Evolutionary conservation across 176 grass and related monocot genomes (phyloP).

Genomic region (Hsuehochloa calcarea): DNA sequence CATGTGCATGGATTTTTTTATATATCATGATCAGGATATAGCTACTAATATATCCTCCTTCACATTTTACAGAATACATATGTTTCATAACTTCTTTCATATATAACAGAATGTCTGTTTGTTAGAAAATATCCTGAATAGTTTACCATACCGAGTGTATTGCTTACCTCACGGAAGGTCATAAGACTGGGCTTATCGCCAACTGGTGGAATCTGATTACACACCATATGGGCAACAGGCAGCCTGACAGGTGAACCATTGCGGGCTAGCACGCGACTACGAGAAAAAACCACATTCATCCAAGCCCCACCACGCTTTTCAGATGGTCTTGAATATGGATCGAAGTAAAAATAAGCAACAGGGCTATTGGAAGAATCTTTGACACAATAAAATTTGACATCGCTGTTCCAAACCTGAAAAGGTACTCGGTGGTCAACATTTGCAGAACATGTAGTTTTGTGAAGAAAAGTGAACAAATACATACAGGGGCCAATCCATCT

Average conservation of each 20-base stretch:
- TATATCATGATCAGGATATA: conserved; percentile 6
- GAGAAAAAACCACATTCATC: conserved; percentile 96
- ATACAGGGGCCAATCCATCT: conserved; percentile 93
- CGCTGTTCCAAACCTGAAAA: conserved; percentile 84
- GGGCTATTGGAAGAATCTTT: conserved; percentile 81
- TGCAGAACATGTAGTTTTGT: conserved; percentile 11
- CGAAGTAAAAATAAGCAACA: conserved; percentile 96
- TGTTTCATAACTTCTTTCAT: not conserved
- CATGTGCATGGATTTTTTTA: not conserved
- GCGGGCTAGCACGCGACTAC: conserved; percentile 74
- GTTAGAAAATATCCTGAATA: not conserved
- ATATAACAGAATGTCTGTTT: not conserved
- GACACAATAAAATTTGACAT: conserved; percentile 90
- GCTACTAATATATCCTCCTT: not conserved
- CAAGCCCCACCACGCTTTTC: conserved; percentile 96
- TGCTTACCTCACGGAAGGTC: conserved; percentile 96
- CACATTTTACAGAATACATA: not conserved
- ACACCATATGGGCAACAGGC: conserved; percentile 94
- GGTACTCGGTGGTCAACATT: conserved; percentile 16
- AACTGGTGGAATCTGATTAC: conserved; percentile 95
- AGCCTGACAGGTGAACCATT: conserved; percentile 69
- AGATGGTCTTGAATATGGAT: conserved; percentile 96
- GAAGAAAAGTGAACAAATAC: conserved; percentile 32
- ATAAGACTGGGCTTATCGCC: conserved; percentile 94
- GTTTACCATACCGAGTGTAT: not conserved